Conservation (phyloP, 106 monocot species). For the Acorus calamus region DNA sequence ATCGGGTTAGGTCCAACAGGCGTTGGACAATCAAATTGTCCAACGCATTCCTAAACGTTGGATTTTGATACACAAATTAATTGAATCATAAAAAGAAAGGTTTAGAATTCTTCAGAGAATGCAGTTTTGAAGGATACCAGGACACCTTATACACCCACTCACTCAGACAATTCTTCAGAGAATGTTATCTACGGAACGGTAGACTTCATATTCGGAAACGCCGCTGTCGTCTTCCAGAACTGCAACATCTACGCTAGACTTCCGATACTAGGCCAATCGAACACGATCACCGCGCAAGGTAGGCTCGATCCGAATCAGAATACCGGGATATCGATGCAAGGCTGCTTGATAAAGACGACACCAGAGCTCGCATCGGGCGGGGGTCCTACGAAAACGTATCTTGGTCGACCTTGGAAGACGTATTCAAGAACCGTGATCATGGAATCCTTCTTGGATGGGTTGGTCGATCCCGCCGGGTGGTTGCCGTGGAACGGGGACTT, state of each 20-base stretch:
- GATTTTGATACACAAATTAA: no score
- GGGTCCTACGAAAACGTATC: slow-evolving; percentile 29
- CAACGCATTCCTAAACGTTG: no score
- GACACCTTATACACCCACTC: slow-evolving; percentile 84
- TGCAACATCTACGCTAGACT: slow-evolving; percentile 69
- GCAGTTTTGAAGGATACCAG: slow-evolving; percentile 78
- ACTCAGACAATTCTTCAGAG: slow-evolving; percentile 67
- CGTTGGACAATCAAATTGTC: no score
- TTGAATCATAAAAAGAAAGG: no score
- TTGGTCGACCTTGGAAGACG: slow-evolving; percentile 75
- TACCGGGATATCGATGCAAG: slow-evolving; percentile 69
- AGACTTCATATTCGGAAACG: slow-evolving; percentile 85
- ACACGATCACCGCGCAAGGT: slow-evolving; percentile 80
- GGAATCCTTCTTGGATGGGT: slow-evolving; percentile 43
- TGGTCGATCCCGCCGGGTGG: slow-evolving; percentile 66
- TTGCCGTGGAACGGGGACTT: slow-evolving; percentile 58
- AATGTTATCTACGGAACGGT: slow-evolving; percentile 78
- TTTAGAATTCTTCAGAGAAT: no score
- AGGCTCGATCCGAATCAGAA: slow-evolving; percentile 85
- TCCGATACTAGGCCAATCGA: slow-evolving; percentile 52
- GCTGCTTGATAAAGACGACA: slow-evolving; percentile 29
- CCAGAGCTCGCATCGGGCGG: slow-evolving; percentile 24
- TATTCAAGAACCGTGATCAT: slow-evolving; percentile 76
- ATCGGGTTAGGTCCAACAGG: no score
- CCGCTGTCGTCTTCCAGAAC: slow-evolving; percentile 74